These are phyloP conservation scores for Populus alba DNA, from an alignment of 345 rosid genomes.

Conservation along the genomic window DNA sequence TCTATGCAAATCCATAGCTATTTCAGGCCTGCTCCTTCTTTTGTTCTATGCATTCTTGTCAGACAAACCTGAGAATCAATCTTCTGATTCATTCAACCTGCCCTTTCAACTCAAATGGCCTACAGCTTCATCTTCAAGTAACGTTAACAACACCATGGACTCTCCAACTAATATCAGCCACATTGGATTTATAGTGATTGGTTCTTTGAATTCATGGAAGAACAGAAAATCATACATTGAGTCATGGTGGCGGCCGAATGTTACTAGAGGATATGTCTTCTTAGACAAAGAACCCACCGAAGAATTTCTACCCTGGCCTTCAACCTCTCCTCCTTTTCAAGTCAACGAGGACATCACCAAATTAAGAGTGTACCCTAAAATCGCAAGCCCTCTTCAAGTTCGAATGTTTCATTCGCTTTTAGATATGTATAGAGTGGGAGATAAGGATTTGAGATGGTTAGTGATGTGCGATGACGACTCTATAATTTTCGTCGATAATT, in stretches of 20 bases:
- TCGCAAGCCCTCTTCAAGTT: conserved; percentile 10
- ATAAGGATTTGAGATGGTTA: conserved; percentile 18
- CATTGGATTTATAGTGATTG: conserved; percentile 14
- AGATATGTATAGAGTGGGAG: conserved; percentile 19
- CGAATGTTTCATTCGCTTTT: conserved; percentile 19
- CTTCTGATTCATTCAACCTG: not conserved
- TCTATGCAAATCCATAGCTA: conserved; percentile 4
- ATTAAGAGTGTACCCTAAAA: conserved; percentile 5
- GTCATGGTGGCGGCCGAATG: conserved; percentile 25
- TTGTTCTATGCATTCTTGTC: conserved; percentile 10
- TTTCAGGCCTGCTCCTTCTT: conserved; percentile 3
- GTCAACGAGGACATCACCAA: conserved; percentile 9
- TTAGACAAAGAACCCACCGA: conserved; percentile 17
- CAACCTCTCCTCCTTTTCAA: conserved; percentile 17
- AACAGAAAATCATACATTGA: conserved; percentile 5
- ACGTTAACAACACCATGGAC: too few species aligned
- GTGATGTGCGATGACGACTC: conserved; percentile 26
- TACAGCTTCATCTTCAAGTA: not conserved
- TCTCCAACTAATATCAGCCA: conserved; percentile 14
- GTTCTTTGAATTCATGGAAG: conserved; percentile 18
- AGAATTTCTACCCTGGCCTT: conserved; percentile 20
- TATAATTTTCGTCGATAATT: conserved; percentile 11
- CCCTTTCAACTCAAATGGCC: conserved; percentile 8
- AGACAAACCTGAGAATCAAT: not conserved
- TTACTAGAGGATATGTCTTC: conserved; percentile 19